Percentiles rank a stretch among this genome's conserved stretches.
phyloP scores from a whole-genome alignment of 176 grass and related monocot genomes.

The Canna indica region DNA sequence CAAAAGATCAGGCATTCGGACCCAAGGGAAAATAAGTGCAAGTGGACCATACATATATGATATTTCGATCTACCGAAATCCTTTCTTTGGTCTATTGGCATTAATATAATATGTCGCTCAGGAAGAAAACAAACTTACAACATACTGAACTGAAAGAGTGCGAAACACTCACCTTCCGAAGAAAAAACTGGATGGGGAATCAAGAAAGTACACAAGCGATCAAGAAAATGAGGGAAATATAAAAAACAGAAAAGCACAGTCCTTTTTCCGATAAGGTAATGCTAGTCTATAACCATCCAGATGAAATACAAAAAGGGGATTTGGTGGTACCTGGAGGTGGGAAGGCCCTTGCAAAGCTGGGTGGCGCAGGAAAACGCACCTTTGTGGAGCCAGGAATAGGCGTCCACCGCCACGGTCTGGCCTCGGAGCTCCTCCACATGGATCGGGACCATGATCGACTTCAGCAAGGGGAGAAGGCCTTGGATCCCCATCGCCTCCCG shows the following conservation, averaged over 20 bases:
- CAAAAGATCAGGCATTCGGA: neutral
- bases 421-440: constrained; percentile 58
- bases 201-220: neutral
- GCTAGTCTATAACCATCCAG: neutral
- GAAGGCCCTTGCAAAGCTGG: constrained; percentile 81
- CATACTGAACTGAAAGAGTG: neutral
- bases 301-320: neutral
- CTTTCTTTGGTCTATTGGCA: neutral
- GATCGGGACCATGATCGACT: constrained; percentile 91
- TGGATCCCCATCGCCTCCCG: constrained; percentile 59
- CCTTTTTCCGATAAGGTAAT: too few relatives aligned
- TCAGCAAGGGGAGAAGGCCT: constrained; percentile 75
- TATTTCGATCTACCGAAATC: neutral
- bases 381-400: constrained; percentile 98
- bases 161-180: neutral
- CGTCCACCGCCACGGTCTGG: constrained; percentile 76
- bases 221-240: too few relatives aligned
- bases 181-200: constrained; percentile 1
- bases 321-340: constrained; percentile 52
- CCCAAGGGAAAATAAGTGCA: neutral
- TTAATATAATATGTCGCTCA: neutral
- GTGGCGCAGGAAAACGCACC: constrained; percentile 78
- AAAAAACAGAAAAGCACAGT: too few relatives aligned
- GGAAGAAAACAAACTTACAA: neutral
- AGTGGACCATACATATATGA: neutral